Percentiles rank a stretch among this genome's conserved stretches.
Conservation (phyloP, 2,329 filamentous ascomycete species). For the Pseudopithomyces chartarum region DNA sequence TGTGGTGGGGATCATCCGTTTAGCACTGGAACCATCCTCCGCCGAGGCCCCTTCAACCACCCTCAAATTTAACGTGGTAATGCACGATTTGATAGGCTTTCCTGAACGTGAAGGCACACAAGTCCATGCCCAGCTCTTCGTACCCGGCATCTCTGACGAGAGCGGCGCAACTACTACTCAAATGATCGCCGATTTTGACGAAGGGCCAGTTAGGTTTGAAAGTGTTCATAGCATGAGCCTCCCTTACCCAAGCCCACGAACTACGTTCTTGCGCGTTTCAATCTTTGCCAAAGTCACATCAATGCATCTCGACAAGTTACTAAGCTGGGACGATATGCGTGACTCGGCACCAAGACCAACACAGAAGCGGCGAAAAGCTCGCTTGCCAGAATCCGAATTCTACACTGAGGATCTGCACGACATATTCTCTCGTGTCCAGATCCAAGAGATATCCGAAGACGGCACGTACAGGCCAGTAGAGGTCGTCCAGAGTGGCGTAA, state of each 20-base stretch:
- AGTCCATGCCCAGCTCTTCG: constrained; percentile 95
- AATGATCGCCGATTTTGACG: constrained; percentile 92
- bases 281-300: constrained; percentile 89
- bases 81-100: constrained; percentile 95
- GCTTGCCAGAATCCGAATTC: constrained; percentile 90
- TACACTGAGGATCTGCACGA: constrained; percentile 94
- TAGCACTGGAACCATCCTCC: constrained; percentile 91
- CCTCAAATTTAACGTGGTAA: constrained; percentile 97
- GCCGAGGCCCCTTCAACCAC: constrained; percentile 90
- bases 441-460: constrained; percentile 88
- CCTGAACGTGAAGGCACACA: constrained; percentile 94
- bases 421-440: constrained; percentile 82
- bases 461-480: constrained; percentile 93
- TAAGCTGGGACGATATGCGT: constrained; percentile 99
- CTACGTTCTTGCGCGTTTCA: constrained; percentile 79
- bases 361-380: constrained; percentile 64
- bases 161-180: constrained; percentile 91
- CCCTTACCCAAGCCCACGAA: constrained; percentile 75
- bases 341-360: constrained; percentile 66
- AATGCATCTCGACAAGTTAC: constrained; percentile 94
- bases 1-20: constrained; percentile 85
- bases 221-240: constrained; percentile 99
- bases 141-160: constrained; percentile 84
- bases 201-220: constrained; percentile 89
- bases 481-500: constrained; percentile 81